Conservation (phyloP, 1,139 yeast species). For the Taphrina betulina region DNA sequence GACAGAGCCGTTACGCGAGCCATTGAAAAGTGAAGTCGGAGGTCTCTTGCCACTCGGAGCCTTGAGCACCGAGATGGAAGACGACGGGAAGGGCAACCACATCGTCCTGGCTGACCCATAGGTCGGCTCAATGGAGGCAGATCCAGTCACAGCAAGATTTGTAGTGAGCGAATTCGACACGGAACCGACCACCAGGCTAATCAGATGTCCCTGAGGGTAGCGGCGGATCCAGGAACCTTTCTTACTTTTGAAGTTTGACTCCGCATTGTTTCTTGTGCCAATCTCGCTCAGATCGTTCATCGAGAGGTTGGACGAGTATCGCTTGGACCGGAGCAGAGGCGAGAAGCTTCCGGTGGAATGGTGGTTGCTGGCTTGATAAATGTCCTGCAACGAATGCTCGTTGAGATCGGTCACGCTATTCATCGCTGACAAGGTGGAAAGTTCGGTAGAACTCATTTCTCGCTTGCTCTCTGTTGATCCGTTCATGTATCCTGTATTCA, state of each 20-base stretch:
- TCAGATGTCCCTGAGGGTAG: slow-evolving; percentile 15
- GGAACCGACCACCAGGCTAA: slow-evolving; percentile 3
- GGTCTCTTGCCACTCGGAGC: too few relatives aligned
- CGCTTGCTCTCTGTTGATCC: not conserved
- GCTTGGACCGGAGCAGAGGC: slow-evolving; percentile 1
- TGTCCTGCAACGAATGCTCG: not conserved
- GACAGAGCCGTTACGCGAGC: too few relatives aligned
- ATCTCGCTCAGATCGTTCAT: not conserved
- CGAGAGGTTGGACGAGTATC: slow-evolving; percentile 11
- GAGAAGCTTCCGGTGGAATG: slow-evolving; percentile 2
- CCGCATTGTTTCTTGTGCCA: not conserved
- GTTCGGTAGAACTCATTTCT: not conserved
- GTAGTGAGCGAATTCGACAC: not conserved
- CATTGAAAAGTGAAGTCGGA: too few relatives aligned
- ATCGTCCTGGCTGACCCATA: slow-evolving; percentile 16
- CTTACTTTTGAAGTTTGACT: not conserved
- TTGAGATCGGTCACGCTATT: not conserved
- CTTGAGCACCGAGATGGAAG: too few relatives aligned
- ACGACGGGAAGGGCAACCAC: too few relatives aligned
- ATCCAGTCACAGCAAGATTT: not conserved
- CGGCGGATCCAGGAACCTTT: slow-evolving; percentile 7
- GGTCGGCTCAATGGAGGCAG: not conserved
- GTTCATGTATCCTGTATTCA: not conserved
- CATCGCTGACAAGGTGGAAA: not conserved
- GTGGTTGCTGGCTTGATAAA: not conserved